Percentiles rank a stretch among this genome's conserved stretches.
Conservation (phyloP, 164 flowering plant species). For the Vitis labrusca region DNA sequence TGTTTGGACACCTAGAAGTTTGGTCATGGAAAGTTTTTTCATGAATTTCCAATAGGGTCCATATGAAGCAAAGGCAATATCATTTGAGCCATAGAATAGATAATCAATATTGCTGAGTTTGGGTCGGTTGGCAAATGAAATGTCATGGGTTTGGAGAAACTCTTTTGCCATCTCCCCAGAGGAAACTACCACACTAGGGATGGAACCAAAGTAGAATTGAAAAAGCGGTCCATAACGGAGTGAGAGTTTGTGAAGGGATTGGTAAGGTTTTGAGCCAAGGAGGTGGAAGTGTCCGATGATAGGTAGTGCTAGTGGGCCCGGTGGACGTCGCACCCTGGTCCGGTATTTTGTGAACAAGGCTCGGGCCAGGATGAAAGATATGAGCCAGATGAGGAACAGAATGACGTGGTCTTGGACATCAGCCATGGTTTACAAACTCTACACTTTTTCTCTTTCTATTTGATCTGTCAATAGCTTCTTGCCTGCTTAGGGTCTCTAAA, state of each 20-base stretch:
- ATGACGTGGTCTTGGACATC: too few relatives aligned
- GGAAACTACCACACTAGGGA: slow-evolving; percentile 44
- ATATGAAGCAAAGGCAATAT: slow-evolving; percentile 48
- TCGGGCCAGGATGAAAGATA: too few relatives aligned
- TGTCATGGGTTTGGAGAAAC: slow-evolving; percentile 51
- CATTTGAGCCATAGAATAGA: slow-evolving; percentile 36
- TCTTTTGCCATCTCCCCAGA: slow-evolving; percentile 42
- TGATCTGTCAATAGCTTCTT: too few relatives aligned
- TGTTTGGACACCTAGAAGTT: slow-evolving; percentile 42
- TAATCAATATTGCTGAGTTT: slow-evolving; percentile 26
- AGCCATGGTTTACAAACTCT: too few relatives aligned
- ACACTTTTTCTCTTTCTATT: too few relatives aligned
- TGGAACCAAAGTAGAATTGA: slow-evolving; percentile 46
- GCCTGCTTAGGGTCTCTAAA: too few relatives aligned
- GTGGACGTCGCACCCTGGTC: slow-evolving; percentile 25
- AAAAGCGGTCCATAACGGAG: slow-evolving; percentile 52
- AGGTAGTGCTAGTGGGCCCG: slow-evolving; percentile 50
- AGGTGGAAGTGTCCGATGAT: slow-evolving; percentile 65
- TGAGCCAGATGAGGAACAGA: too few relatives aligned
- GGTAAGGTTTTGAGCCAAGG: slow-evolving; percentile 45
- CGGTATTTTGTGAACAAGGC: too few relatives aligned
- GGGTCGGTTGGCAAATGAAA: slow-evolving; percentile 36
- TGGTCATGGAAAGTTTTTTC: slow-evolving; percentile 46
- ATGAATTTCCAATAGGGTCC: slow-evolving; percentile 70
- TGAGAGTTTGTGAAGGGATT: slow-evolving; percentile 40